phyloP scores from a whole-genome alignment of 106 monocot genomes.

The Dactylorhiza incarnata region DNA sequence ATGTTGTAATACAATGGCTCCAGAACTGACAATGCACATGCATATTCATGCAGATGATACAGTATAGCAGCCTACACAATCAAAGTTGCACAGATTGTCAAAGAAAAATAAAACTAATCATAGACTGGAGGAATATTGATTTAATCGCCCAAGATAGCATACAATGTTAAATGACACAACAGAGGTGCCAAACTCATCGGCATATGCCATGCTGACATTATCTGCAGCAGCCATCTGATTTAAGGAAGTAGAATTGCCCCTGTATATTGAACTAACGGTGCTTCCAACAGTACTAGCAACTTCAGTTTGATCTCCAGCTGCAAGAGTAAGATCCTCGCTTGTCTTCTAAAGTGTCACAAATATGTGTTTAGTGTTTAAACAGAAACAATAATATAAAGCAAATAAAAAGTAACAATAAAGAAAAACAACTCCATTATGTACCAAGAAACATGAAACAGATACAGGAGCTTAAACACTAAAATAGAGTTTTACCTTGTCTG shows the following conservation, averaged over 20 bases:
- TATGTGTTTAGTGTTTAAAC: neutral
- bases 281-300: conserved; percentile 21
- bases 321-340: conserved; percentile 60
- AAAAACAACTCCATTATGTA: neutral
- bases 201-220: conserved; percentile 24
- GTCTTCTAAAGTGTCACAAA: conserved; percentile 29
- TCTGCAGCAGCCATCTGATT: conserved; percentile 44
- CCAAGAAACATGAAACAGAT: neutral
- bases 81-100: neutral
- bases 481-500: too few species aligned
- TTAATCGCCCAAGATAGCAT: conserved; percentile 17
- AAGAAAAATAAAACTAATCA: neutral
- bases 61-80: conserved; percentile 67
- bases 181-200: conserved; percentile 56
- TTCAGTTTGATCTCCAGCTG: conserved; percentile 50
- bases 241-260: conserved; percentile 30
- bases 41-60: conserved; percentile 74
- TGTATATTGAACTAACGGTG: conserved; percentile 31
- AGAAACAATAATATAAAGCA: neutral
- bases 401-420: neutral
- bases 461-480: neutral
- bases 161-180: conserved; percentile 66
- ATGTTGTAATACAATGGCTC: conserved; percentile 65
- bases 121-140: neutral
- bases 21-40: conserved; percentile 44